phyloP scores from a whole-genome alignment of 495 filamentous ascomycete species.

The Penicillium coprophilum region DNA sequence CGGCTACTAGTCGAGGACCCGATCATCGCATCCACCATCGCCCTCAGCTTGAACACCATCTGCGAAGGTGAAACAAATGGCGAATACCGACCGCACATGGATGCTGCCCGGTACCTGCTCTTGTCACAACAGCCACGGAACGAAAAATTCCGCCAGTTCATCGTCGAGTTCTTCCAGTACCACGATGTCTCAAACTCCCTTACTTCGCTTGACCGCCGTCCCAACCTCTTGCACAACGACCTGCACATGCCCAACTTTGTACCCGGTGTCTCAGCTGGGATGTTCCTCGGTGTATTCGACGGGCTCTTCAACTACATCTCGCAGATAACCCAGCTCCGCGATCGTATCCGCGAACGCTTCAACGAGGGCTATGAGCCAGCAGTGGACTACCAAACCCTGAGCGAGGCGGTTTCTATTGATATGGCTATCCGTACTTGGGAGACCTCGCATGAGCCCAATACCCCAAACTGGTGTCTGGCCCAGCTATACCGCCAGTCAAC shows the following conservation, averaged over 20 bases:
- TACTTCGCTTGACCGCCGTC: conserved; percentile 62
- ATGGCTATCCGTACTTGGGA: conserved; percentile 73
- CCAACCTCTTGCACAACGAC: conserved; percentile 56
- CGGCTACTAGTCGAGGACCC: conserved; percentile 50
- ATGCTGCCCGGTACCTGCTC: conserved; percentile 73
- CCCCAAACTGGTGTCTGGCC: conserved; percentile 71
- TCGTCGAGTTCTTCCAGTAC: conserved; percentile 92
- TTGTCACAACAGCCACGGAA: conserved; percentile 56
- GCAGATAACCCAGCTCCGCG: conserved; percentile 74
- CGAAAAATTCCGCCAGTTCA: conserved; percentile 71
- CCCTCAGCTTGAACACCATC: conserved; percentile 77
- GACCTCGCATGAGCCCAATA: conserved; percentile 66
- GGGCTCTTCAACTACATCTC: conserved; percentile 80
- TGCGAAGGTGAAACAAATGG: conserved; percentile 75
- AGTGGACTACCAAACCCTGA: conserved; percentile 72
- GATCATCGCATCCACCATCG: conserved; percentile 77
- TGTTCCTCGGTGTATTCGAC: conserved; percentile 82
- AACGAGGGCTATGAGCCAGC: conserved; percentile 61
- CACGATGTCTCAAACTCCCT: conserved; percentile 82
- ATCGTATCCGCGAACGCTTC: conserved; percentile 69
- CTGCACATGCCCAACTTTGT: conserved; percentile 66
- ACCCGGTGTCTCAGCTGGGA: conserved; percentile 71
- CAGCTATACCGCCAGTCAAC: conserved; percentile 87
- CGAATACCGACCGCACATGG: conserved; percentile 78
- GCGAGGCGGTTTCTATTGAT: conserved; percentile 76